Evolutionary conservation across 352 stramenopile species (phyloP), one percentile per base, ranked within the genome.

Genomic region (Phytophthora foliorum): DNA sequence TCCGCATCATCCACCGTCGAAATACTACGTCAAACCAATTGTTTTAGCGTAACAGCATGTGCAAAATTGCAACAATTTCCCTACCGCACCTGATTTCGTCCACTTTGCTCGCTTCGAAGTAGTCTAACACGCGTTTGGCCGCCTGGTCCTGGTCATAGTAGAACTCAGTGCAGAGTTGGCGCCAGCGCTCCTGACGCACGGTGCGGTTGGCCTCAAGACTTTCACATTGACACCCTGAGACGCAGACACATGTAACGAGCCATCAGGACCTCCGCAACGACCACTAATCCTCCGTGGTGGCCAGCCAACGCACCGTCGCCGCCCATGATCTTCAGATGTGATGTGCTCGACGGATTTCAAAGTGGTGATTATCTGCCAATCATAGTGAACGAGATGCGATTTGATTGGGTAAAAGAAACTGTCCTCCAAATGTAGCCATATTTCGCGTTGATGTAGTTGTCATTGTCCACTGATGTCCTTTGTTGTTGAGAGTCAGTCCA

Each of bases 71-170:
- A 42, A 57, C 21, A 34, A 24, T 5, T 46, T 3, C 32, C 17
- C 2, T 1, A 50, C 50, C 54, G 39, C 38, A 92, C 86, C 77
- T 83, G 55, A 92, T 82, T 57, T 90, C 78, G 45, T 93, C 85
- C 53, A 86, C 74, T 74, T 81, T 88, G 49, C 63, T 65, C 34
- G 69, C 74, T 64, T 93, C 87, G 55, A 93, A 93, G 63, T 78
- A 78, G 52, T 90, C 80, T 48, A 94, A 61, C 48, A 93, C 81
- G 45, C 81, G 82, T 72, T 91, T 88, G 36, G 87, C 83, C 36
- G 63, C 31, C 6, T 67, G 61, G 56, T 92, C 82, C 36, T 87
- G 69, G 3, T 82, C 54, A 45, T 88, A 92, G 60, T 89, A 94
- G 56, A 90, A 93, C 29, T 74, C 69, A 38, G 70, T 63, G 56